Evolutionary conservation across 2,329 filamentous ascomycete genomes (phyloP), one percentile per base, ranked within the genome.

Genomic region (Aspergillus melleus): DNA sequence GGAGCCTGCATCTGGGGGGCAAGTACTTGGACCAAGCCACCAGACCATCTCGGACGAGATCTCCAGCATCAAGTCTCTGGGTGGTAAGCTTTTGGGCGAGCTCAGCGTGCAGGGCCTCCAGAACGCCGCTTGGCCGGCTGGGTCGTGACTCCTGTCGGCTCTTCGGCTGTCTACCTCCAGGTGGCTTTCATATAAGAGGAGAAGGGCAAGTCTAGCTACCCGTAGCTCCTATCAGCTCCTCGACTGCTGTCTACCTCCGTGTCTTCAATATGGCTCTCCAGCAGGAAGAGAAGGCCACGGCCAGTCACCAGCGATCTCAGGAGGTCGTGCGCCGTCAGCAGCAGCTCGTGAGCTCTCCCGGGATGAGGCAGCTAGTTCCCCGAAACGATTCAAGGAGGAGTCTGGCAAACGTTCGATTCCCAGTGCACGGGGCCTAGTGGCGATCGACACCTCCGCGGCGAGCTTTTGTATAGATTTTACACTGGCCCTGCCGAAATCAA

Each of bases 261-360:
- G 89, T 96, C 73, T 91, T 90, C 75, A 91, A 90, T 62, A 88
- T 96, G 55, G 90, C 96, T 72, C 83, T 96, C 57, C 90, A 94
- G 66, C 87, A 86, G 62, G 92, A 96, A 68, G 78, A 84, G 68
- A 96, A 95, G 82, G 89, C 90, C 1, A 83, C 87, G 74, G 88
- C 88, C 73, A 92, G 91, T 78, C 83, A 96, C 54, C 84, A 88
- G 66, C 92, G 89, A 80, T 86, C 88, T 1, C 84, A 83, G 49
- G 83, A 86, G 36, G 83, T 79, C 39, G 86, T 90, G 49, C 83
- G 87, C 71, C 91, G 89, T 79, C 91, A 94, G 75, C 84, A 88
- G 77, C 91, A 90, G 81, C 84, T 93, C 57, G 82, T 96, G 67
- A 80, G 79, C 49, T 88, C 90, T 64, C 79, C 86, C 6, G 86